Conservation (phyloP, 2,329 filamentous ascomycete species). For the Tolypocladium amazonense region DNA sequence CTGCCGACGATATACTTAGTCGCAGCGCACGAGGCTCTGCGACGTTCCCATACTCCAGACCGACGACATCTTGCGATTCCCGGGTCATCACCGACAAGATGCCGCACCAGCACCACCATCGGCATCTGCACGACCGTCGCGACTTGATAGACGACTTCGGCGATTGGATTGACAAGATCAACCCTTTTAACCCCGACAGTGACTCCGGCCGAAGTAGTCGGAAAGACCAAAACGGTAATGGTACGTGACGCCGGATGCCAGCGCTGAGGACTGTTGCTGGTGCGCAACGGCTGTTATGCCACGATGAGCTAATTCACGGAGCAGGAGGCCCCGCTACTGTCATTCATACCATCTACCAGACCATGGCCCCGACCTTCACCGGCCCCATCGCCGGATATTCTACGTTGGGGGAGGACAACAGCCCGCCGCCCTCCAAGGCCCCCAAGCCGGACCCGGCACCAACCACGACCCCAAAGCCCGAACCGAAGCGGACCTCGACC, state of each 20-base stretch:
- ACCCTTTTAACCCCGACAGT: not conserved
- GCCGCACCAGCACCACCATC: conserved; percentile 14
- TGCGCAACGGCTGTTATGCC: not conserved
- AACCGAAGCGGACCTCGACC: conserved; percentile 4
- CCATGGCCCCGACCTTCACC: conserved; percentile 27
- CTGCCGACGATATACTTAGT: not conserved
- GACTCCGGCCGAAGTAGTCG: not conserved
- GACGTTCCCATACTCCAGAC: not conserved
- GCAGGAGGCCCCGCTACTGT: conserved; percentile 13
- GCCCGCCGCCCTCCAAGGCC: conserved; percentile 6
- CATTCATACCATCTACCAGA: conserved; percentile 29
- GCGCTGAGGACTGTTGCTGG: not conserved
- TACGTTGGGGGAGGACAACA: conserved; percentile 16
- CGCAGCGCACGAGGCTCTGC: not conserved
- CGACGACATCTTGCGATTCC: not conserved
- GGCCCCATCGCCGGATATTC: conserved; percentile 31
- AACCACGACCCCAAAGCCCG: conserved; percentile 4
- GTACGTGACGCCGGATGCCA: not conserved
- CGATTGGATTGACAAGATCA: not conserved
- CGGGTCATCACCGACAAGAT: conserved; percentile 10
- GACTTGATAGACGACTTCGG: not conserved
- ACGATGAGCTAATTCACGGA: not conserved
- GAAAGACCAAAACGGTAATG: not conserved
- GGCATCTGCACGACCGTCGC: conserved; percentile 12
- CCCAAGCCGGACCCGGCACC: conserved; percentile 2